Evolutionary conservation across 2,329 filamentous ascomycete species (phyloP), one percentile per base, ranked within the genome.

Genomic region (Emydomyces testavorans): DNA sequence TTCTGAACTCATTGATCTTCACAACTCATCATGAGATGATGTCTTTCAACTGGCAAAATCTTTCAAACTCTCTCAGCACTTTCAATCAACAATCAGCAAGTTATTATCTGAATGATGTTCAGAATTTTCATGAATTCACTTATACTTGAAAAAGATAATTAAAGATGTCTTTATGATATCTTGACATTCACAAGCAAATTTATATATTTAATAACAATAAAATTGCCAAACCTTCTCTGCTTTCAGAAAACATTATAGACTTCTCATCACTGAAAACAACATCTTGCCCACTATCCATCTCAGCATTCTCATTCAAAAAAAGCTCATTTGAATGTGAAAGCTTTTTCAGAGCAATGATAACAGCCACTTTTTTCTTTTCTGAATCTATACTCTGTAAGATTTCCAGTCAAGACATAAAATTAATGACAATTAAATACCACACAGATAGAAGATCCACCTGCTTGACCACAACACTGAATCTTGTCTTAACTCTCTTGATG

Each of bases 181-280:
- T n/a, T n/a, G n/a, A n/a, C n/a, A n/a, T n/a, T n/a, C n/a, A n/a
- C n/a, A n/a, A n/a, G n/a, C n/a, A 35, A 26, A 42, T 13, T 42
- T n/a, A 42, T 13, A 28, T 42, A 29, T 42, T 16, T 29, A 42
- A 42, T 29, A 42, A 23, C 28, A 42, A 42, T 10, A 42, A 18
- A n/a, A 42, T 42, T 11, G 39, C 23, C 1, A 42, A 16, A 2
- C 23, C 39, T 16, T n/a, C 23, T 10, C 23, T 23, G 23, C 3
- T 20, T 42, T n/a, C 23, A 16, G 13, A 23, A 42, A 42, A 42
- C 15, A 28, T 42, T 42, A 42, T 42, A 5, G 39, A 42, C 15
- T 42, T n/a, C 13, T n/a, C 39, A 18, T 23, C 13, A 29, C 3
- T 16, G 10, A 42, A 42, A 11, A 42, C 16, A 28, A 42, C 13